A percentile compares a stretch with the other conserved stretches of the same genome.
These are phyloP conservation scores for Cenchrus fungigraminus DNA, from an alignment of 176 grass and related monocot genomes.

Conservation along the genomic window DNA sequence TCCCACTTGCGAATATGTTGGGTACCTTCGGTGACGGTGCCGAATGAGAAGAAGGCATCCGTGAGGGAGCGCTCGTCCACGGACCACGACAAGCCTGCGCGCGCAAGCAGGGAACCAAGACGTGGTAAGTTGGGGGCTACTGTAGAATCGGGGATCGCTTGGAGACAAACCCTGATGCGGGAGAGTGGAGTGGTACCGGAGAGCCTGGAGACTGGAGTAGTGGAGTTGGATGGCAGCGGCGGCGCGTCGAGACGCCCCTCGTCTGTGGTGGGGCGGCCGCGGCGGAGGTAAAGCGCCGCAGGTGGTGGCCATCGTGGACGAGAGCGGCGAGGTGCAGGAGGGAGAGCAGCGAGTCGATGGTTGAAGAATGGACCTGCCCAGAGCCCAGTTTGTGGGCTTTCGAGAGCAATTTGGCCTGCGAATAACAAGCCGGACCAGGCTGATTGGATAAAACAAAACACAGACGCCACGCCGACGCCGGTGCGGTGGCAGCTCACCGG, in stretches of 20 bases:
- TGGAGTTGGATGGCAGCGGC: slow-evolving; percentile 55
- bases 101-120: background rate
- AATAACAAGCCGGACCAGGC: slow-evolving; percentile 23
- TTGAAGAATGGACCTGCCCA: background rate
- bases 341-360: slow-evolving; percentile 13
- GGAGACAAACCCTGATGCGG: background rate
- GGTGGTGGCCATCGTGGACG: slow-evolving; percentile 1
- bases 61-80: slow-evolving; percentile 82
- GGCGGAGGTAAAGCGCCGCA: slow-evolving; percentile 27
- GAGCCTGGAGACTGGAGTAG: slow-evolving; percentile 40
- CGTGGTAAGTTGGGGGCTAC: background rate
- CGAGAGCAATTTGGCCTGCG: no score
- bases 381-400: background rate
- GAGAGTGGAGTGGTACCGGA: slow-evolving; percentile 48
- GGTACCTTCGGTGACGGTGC: slow-evolving; percentile 80
- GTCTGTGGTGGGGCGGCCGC: background rate
- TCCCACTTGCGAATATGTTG: background rate
- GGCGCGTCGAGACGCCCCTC: slow-evolving; percentile 27
- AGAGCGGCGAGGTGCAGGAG: slow-evolving; percentile 34
- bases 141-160: background rate
- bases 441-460: no score
- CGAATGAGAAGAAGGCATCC: slow-evolving; percentile 83
- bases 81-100: slow-evolving; percentile 73
- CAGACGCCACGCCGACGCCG: no score
- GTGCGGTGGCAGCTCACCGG: no score